phyloP scores from a whole-genome alignment of 768 basidiomycete species.

The Phlebiopsis flavidoalba region DNA sequence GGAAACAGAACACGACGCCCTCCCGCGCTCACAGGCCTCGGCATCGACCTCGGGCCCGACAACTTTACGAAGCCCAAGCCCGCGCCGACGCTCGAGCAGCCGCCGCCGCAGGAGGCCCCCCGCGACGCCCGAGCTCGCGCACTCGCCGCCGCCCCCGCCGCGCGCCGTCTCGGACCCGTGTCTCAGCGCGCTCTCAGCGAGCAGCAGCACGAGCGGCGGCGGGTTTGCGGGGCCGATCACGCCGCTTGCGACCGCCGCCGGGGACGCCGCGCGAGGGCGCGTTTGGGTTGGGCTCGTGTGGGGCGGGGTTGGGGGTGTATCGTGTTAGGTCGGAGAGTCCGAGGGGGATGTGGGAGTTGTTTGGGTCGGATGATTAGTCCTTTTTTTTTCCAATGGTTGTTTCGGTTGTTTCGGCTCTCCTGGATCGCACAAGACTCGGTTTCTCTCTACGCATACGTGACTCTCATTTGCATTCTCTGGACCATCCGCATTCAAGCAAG shows the following conservation, averaged over 20 bases:
- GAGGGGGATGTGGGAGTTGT: slow-evolving; percentile 4
- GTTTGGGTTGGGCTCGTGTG: not conserved
- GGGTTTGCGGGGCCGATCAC: slow-evolving; percentile 3
- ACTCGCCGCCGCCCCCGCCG: not conserved
- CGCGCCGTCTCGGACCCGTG: not conserved
- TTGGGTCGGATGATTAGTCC: slow-evolving; percentile 5
- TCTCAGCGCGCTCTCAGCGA: not conserved
- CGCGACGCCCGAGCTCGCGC: not conserved
- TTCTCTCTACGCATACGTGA: not conserved
- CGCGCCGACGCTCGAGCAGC: not conserved
- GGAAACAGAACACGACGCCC: not conserved
- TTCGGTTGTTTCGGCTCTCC: not conserved
- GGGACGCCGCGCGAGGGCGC: not conserved
- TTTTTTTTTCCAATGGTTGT: not conserved
- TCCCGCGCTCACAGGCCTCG: not conserved
- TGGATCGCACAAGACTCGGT: not conserved
- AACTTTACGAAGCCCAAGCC: not conserved
- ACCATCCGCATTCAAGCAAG: no score
- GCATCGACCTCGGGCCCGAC: not conserved
- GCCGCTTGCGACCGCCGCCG: slow-evolving; percentile 11
- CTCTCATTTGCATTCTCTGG: not conserved
- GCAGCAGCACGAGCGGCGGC: not conserved
- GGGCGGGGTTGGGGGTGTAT: not conserved
- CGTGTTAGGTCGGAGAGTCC: not conserved
- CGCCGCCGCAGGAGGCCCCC: not conserved